phyloP scores from a whole-genome alignment of 1,139 yeast species.

The Suhomyces maxii region DNA sequence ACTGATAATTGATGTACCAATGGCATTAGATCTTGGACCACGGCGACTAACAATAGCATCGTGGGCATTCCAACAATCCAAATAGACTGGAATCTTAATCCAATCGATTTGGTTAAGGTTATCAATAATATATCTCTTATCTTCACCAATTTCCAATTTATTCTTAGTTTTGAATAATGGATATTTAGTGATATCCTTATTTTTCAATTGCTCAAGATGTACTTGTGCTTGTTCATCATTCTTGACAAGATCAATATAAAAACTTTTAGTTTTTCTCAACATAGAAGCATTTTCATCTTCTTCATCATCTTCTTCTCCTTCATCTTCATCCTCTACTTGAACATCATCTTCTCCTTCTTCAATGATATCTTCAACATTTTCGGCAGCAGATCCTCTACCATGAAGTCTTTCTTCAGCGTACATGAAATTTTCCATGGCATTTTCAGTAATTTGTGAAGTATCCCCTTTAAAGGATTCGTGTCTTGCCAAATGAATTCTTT shows the following conservation, averaged over 20 bases:
- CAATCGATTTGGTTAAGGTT: constrained; percentile 59
- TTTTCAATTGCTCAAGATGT: constrained; percentile 20
- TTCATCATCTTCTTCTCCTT: constrained; percentile 15
- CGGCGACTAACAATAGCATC: constrained; percentile 71
- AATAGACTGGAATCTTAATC: constrained; percentile 64
- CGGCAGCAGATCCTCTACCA: constrained; percentile 8
- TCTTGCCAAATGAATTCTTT: constrained; percentile 27
- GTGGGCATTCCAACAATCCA: constrained; percentile 70
- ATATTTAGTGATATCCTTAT: constrained; percentile 21
- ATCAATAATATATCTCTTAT: constrained; percentile 42
- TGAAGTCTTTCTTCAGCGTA: constrained; percentile 37
- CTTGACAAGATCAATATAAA: constrained; percentile 24
- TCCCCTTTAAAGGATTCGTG: constrained; percentile 46
- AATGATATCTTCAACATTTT: constrained; percentile 5
- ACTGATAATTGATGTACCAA: constrained; percentile 54
- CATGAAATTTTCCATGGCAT: constrained; percentile 40
- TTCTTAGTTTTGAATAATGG: constrained; percentile 30
- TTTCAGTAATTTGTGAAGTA: constrained; percentile 40
- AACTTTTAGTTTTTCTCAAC: constrained; percentile 7
- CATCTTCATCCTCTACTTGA: constrained; percentile 9
- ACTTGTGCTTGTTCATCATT: constrained; percentile 27
- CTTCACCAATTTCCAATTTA: constrained; percentile 42
- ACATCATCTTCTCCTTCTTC: constrained; percentile 19
- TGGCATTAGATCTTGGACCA: constrained; percentile 55
- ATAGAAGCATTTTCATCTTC: constrained; percentile 6